These are phyloP conservation scores for Pistacia integerrima DNA, from an alignment of 345 rosid genomes.

Conservation along the genomic window DNA sequence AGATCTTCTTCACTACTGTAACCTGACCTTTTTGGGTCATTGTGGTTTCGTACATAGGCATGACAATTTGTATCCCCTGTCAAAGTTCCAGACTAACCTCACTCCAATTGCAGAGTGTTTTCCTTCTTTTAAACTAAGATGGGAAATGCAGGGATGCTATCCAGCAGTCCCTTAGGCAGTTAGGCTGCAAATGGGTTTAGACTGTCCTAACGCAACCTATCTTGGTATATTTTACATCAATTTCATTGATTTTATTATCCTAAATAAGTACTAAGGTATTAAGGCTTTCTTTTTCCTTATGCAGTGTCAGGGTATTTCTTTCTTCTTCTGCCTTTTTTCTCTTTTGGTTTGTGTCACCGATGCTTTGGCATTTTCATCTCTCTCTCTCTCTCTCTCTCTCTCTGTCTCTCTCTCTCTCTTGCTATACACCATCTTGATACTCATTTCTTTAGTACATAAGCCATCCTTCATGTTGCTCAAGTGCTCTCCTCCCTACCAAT, in stretches of 20 bases:
- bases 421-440: neutral
- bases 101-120: neutral
- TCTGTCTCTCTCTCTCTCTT: neutral
- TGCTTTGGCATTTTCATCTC: neutral
- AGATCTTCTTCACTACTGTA: neutral
- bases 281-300: neutral
- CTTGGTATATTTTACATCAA: neutral
- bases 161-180: neutral
- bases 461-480: neutral
- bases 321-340: neutral
- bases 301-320: too few species aligned
- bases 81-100: neutral
- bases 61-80: neutral
- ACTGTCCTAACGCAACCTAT: neutral
- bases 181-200: neutral
- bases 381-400: neutral
- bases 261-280: neutral
- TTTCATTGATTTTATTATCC: neutral
- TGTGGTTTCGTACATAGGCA: neutral
- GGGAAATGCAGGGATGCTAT: neutral
- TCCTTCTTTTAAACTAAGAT: neutral
- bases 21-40: neutral
- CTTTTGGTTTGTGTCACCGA: too few species aligned
- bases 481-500: neutral
- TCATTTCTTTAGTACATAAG: neutral